Base-by-base conservation (phyloP, 441 rosid species). In the Omphalea diandra region DNA sequence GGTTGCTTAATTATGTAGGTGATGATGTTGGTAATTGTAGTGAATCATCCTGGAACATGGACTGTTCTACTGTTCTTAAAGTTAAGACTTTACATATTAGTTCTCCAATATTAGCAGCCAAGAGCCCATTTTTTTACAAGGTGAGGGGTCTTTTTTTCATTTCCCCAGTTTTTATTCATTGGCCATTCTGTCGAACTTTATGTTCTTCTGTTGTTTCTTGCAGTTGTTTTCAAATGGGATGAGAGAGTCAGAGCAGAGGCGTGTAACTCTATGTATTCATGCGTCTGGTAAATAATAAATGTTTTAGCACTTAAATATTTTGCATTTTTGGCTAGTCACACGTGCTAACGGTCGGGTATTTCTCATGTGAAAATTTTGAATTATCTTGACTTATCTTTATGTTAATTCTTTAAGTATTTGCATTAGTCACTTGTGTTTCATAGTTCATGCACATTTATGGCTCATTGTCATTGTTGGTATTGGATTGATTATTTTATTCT, bases 191-290 rank as follows among this genome's bases (percentile, higher is more conserved):
- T 33, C 41, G 47, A 71, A 60, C 22, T 57, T 53, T 52, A 31
- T 40, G 9, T 15, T 17, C 67, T 59, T 68, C 17, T 35, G 55
- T 56, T 44, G 54, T 58, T 56, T 55, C 50, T 46, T 73, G 71
- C 74, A 94, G 98, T 83, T 91, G 75, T 94, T 94, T 81, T 91
- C 96, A 9, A 94, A 90, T 79, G 99, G 97, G 66, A 94, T 90
- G 94, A 87, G 81, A 74, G 97, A 91, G 77, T 90, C 94, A 7
- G 97, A 87, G 79, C 93, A 90, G 75, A 86, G 94, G 63, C 88
- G 83, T 73, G 90, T 91, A 31, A 91, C 96, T 27, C 84, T 94
- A 41, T 73, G 80, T 46, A 90, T 94, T 65, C 84, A 83, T 71
- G 93, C 87, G 69, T 89, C 98, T 62, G 99, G 99, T 94, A 85